Base-by-base conservation (phyloP, 148 eudicot genomes). In the Rhododendron henanense region DNA sequence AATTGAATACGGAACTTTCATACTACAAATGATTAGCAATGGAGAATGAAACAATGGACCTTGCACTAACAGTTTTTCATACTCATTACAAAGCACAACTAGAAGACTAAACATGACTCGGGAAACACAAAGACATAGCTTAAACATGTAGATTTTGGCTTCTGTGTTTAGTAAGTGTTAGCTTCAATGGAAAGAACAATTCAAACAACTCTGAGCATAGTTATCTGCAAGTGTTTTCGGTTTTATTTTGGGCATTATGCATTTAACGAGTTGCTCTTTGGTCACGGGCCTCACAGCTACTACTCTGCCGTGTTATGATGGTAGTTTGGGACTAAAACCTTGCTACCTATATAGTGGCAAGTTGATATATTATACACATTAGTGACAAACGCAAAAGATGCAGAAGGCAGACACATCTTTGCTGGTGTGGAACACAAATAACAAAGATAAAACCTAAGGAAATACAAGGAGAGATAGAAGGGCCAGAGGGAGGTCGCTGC, bases 51-150 rank as follows among this genome's bases (percentile, higher is more conserved):
- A 71, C 65, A 10, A 45, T 33, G 44, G 59, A 83, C n/a, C 35
- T 25, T 23, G 69, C 59, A 69, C 10, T 15, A 3, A 69, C 76
- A 67, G 1, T 48, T 37, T 48, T 4, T 33, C 19, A 4, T 14
- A 71, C 19, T 31, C 2, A 31, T 15, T 50, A 74, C 0, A 31
- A 57, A 3, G 45, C 63, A 33, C 28, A 33, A 81, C 67, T 16
- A 81, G 28, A 28, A 33, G 45, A 35, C 16, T 39, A 65, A 18
- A 69, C 16, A 28, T 48, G 78, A 83, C 9, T 47, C 51, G 18
- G 79, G 16, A 74, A 51, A 74, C 25, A 31, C 76, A 74, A 74
- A 74, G 21, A 74, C 33, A 73, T 61, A 31, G 79, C 81, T 84
- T 74, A 84, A 84, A 73, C 41, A 31, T 71, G 41, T 28, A 15